These are phyloP conservation scores for Ustilago loliicola DNA, from an alignment of 1,284 basidiomycete species.

Conservation along the genomic window DNA sequence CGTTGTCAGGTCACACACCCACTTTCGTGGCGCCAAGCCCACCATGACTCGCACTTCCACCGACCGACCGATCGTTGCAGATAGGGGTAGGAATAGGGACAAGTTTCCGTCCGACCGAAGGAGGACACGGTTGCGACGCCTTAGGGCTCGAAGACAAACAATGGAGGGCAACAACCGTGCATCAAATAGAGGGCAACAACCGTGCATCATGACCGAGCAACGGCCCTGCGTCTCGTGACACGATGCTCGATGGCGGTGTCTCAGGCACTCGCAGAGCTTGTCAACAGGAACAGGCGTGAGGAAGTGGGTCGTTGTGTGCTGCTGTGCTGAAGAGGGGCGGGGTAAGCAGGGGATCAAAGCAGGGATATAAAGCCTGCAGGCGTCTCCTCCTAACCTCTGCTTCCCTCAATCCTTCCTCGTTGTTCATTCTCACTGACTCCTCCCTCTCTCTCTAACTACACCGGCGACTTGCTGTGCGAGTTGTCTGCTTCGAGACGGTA, in stretches of 20 bases:
- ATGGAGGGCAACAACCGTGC: too few species aligned
- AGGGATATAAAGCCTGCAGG: background rate
- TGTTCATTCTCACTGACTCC: background rate
- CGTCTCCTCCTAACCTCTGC: background rate
- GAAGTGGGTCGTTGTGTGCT: too few species aligned
- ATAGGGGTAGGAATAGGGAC: background rate
- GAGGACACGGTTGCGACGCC: background rate
- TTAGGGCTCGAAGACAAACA: too few species aligned
- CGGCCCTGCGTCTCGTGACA: too few species aligned
- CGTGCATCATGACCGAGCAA: too few species aligned
- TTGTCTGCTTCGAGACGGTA: constrained; percentile 9
- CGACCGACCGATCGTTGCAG: background rate
- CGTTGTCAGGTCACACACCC: background rate
- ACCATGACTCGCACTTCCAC: background rate
- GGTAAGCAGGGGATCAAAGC: too few species aligned
- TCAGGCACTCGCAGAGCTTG: too few species aligned
- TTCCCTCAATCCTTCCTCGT: background rate
- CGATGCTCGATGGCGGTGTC: too few species aligned
- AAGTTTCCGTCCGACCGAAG: background rate
- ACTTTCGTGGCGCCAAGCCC: background rate
- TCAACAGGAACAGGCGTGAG: too few species aligned
- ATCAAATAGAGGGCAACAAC: too few species aligned
- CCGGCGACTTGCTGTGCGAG: constrained; percentile 26
- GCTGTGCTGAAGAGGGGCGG: too few species aligned
- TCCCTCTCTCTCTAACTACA: background rate